phyloP scores from a whole-genome alignment of 1,139 yeast species.

The Taphrina communis region DNA sequence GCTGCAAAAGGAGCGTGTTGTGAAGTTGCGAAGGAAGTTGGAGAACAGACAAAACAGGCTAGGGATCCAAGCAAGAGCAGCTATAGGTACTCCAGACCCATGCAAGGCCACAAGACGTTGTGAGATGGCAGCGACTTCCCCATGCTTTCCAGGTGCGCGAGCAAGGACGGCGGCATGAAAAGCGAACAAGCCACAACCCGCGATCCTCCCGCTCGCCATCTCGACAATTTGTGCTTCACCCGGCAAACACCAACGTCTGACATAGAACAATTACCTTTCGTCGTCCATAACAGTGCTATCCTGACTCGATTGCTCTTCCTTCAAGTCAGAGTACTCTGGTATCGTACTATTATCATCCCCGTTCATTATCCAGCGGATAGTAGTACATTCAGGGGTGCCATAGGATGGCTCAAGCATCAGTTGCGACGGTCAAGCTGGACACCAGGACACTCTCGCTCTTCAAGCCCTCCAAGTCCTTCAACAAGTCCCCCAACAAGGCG shows the following conservation, averaged over 20 bases:
- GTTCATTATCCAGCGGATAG: neutral
- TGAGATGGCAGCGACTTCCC: constrained; percentile 5
- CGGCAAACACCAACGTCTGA: no score
- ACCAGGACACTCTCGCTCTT: constrained; percentile 55
- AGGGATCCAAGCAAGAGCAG: neutral
- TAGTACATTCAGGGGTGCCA: neutral
- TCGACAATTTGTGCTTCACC: neutral
- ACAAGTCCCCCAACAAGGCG: constrained; percentile 62
- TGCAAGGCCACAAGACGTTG: neutral
- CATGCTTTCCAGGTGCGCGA: neutral
- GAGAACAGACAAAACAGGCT: neutral
- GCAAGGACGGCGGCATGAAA: neutral
- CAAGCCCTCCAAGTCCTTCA: constrained; percentile 64
- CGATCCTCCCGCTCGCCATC: constrained; percentile 9
- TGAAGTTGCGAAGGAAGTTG: neutral
- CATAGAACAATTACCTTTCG: no score
- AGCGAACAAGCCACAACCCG: neutral
- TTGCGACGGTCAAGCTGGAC: constrained; percentile 28
- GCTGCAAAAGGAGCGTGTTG: neutral
- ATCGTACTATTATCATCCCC: neutral
- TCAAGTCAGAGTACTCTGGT: no score
- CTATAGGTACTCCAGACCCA: neutral
- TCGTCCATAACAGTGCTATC: no score
- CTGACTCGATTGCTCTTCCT: no score
- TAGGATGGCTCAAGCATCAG: constrained; percentile 2